A percentile compares a stretch with the other conserved stretches of the same genome.
phyloP scores from a whole-genome alignment of 768 basidiomycete species.

The Terana coerulea region DNA sequence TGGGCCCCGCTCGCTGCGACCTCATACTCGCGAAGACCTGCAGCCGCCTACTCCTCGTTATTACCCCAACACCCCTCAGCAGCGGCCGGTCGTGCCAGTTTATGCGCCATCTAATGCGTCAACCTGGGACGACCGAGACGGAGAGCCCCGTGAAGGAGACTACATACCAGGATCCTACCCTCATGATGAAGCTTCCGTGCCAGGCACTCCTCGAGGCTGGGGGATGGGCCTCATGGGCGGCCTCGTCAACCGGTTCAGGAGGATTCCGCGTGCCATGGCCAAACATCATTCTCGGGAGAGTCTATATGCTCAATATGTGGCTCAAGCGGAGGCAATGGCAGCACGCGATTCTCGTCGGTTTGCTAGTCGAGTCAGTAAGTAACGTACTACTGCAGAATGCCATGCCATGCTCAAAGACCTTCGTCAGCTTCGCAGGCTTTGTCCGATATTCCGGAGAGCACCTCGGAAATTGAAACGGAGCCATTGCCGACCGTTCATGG shows the following conservation, averaged over 20 bases:
- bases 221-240: slow-evolving; percentile 2
- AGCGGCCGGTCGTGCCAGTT: too few species aligned
- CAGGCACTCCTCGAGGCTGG: not conserved
- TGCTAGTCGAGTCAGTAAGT: not conserved
- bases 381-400: not conserved
- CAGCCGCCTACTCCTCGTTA: not conserved
- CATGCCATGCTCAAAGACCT: not conserved
- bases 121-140: too few species aligned
- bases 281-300: slow-evolving; percentile 15
- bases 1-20: slow-evolving; percentile 8
- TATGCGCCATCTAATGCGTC: too few species aligned
- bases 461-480: not conserved
- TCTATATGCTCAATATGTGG: slow-evolving; percentile 7
- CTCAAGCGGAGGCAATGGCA: slow-evolving; percentile 1
- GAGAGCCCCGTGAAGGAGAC: too few species aligned
- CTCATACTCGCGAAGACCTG: slow-evolving; percentile 2
- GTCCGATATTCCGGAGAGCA: slow-evolving; percentile 8
- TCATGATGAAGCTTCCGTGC: not conserved
- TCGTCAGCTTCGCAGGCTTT: slow-evolving; percentile 1
- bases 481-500: not conserved
- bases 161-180: not conserved
- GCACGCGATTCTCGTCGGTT: not conserved
- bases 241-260: slow-evolving; percentile 1
- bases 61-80: not conserved
- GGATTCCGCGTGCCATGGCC: slow-evolving; percentile 7